These are phyloP conservation scores for Cutaneotrichosporon arboriforme DNA, from an alignment of 1,284 basidiomycete species.

Conservation along the genomic window DNA sequence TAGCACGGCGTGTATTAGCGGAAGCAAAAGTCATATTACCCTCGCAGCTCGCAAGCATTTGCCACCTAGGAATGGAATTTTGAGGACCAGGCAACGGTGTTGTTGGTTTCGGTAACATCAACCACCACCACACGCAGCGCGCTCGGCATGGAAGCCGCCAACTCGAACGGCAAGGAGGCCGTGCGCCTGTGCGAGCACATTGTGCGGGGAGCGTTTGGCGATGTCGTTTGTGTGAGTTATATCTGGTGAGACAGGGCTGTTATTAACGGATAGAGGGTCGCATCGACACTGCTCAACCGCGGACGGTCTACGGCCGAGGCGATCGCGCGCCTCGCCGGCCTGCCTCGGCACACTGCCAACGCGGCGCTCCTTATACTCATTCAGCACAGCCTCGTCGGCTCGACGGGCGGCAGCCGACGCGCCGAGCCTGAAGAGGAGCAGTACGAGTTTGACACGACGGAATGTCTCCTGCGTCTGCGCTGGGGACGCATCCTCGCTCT, in stretches of 20 bases:
- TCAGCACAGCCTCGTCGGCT: constrained; percentile 88
- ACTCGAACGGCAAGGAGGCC: constrained; percentile 46
- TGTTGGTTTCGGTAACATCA: not conserved
- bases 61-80: constrained; percentile 6
- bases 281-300: constrained; percentile 71
- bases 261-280: constrained; percentile 59
- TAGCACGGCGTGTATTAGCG: not conserved
- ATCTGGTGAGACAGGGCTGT: too few relatives aligned
- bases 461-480: constrained; percentile 69
- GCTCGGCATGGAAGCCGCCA: constrained; percentile 16
- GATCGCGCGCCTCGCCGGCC: constrained; percentile 58
- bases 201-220: constrained; percentile 43
- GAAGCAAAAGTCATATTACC: not conserved
- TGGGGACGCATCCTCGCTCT: constrained; percentile 74
- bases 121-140: not conserved
- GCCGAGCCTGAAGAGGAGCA: constrained; percentile 63
- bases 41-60: not conserved
- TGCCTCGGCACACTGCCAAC: constrained; percentile 57
- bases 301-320: constrained; percentile 69
- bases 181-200: constrained; percentile 48
- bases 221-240: constrained; percentile 42
- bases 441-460: constrained; percentile 61
- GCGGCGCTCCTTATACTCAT: constrained; percentile 74
- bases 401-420: constrained; percentile 55
- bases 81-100: not conserved